Base-by-base conservation (phyloP, 345 rosid species). In the Aurinia saxatilis region DNA sequence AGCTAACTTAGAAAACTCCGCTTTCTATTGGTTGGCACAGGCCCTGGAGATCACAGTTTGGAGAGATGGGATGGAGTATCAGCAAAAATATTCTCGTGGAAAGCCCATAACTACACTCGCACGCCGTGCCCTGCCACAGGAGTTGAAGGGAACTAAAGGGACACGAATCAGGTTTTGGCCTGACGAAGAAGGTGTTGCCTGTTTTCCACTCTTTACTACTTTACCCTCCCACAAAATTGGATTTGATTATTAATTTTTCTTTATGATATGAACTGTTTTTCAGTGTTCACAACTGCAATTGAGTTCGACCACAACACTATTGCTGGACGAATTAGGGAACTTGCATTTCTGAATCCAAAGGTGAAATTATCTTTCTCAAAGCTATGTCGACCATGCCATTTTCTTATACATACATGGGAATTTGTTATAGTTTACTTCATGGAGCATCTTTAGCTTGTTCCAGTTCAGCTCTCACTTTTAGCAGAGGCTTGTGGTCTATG, bases 111-210 rank as follows among this genome's bases (percentile, higher is more conserved):
- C 84, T 4, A 35, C 75, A 60, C 77, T 95, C 29, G 78, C 75
- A 6, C 71, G 82, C 66, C 70, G 55, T 58, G 72, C 58, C 7
- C 92, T 86, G 37, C 80, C 91, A 3, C 66, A 11, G 66, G 99
- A 85, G 68, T 78, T 77, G 39, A 82, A 76, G 66, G 81, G 65
- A 56, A 72, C 61, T 55, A 75, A 74, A 70, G 99, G 99, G 63
- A 95, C 97, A 46, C 5, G 76, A 63, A 81, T 95, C 69, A 76
- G 80, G 60, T 95, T 95, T 81, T 90, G 99, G 97, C 99, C 99
- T 47, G 99, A 95, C 82, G 79, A 81, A 75, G 82, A 88, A 83
- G 95, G 99, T 95, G 70, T 47, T 63, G 36, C 66, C 48, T 57
- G 23, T 25, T 53, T 58, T 60, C 47, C 54, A 38, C 67, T 33